Base-by-base conservation (phyloP, 2,329 filamentous ascomycete species). In the Furcasterigmium sp. region DNA sequence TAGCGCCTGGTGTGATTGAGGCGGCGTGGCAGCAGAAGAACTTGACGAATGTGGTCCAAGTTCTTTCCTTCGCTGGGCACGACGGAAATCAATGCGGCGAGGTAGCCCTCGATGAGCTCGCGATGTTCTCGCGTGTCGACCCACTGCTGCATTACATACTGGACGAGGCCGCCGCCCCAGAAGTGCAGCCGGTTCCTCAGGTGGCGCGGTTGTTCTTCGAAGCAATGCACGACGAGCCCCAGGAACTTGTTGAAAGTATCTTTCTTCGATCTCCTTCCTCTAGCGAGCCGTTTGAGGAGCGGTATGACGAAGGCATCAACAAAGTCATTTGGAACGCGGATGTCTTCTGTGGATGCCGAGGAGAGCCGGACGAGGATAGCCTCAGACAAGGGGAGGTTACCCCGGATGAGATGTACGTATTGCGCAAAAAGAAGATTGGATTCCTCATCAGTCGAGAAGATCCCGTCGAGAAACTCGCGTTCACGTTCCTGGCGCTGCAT, bases 301-400 rank as follows among this genome's bases (percentile, higher is more conserved):
- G 55, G 56, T 42, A 54, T 45, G 14, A 26, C 50, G 14, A 57
- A 38, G 9, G 45, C 45, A 1, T 37, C 17, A 2, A 56, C 38
- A 14, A 58, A 46, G 41, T 58, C 56, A 1, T 1, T 2, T 0
- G 53, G 53, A 11, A 53, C 39, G 4, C 37, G 36, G 2, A 39
- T n/a, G 1, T 34, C 35, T 3, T n/a, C 4, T 35, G 14, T 2
- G n/a, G 35, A 34, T 3, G 15, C 17, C 4, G 26, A 15, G 5
- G 28, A 18, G 9, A 44, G 23, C 14, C 18, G 29, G 2, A 6
- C 15, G 21, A 45, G 13, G 17, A 46, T 18, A 17, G 26, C 17
- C 21, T 42, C 41, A 17, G 23, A 35, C 4, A 46, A 34, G 5
- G 15, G 14, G 20, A 39, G 7, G 1, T 46, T 39, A 7, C 44